Percentiles rank a stretch among this genome's conserved stretches.
These are phyloP conservation scores for Oleoguttula mirabilis DNA, from an alignment of 495 filamentous ascomycete species.

Conservation along the genomic window DNA sequence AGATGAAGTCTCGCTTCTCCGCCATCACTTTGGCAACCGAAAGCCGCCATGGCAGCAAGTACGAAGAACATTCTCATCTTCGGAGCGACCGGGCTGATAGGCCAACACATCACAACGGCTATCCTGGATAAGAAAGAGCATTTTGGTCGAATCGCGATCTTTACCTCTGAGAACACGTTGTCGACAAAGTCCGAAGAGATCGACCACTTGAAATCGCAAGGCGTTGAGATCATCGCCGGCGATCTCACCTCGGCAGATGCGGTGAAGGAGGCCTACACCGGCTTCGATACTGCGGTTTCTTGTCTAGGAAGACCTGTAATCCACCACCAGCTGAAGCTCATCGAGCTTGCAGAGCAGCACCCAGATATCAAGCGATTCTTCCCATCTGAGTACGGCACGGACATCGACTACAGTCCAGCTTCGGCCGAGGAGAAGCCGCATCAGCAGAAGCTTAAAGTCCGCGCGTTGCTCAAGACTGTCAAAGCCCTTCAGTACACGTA, in stretches of 20 bases:
- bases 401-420: conserved; percentile 51
- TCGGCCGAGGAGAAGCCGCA: conserved; percentile 54
- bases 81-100: conserved; percentile 59
- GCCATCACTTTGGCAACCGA: too few species aligned
- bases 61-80: conserved; percentile 48
- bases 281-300: conserved; percentile 53
- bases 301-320: conserved; percentile 49
- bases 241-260: conserved; percentile 37
- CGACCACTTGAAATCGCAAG: conserved; percentile 2
- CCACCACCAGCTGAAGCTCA: conserved; percentile 44
- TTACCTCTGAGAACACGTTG: conserved; percentile 47
- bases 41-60: neutral
- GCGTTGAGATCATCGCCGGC: conserved; percentile 32
- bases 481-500: conserved; percentile 50
- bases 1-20: too few species aligned
- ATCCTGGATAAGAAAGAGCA: conserved; percentile 41
- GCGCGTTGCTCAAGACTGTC: conserved; percentile 42
- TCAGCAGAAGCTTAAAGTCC: conserved; percentile 55
- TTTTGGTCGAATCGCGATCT: conserved; percentile 48
- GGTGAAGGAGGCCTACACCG: conserved; percentile 8
- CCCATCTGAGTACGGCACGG: conserved; percentile 63
- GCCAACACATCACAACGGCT: conserved; percentile 48
- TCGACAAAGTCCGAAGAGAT: conserved; percentile 27
- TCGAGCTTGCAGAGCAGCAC: conserved; percentile 45
- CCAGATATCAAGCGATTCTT: conserved; percentile 52